Base-by-base conservation (phyloP, 768 basidiomycete genomes). In the Pleurotus citrinopileatus region DNA sequence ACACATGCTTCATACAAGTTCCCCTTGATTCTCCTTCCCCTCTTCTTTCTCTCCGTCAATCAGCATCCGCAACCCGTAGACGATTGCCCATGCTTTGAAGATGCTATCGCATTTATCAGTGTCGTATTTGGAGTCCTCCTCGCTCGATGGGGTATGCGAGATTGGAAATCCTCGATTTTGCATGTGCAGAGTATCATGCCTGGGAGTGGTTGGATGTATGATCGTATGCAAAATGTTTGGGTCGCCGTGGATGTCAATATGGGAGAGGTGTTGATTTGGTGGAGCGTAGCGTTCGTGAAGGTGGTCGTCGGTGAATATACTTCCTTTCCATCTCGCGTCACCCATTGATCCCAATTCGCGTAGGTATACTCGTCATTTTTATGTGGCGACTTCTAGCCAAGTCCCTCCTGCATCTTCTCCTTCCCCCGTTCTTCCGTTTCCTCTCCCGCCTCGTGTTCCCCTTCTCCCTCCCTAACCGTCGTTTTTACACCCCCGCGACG, bases 11-110 rank as follows among this genome's bases (percentile, higher is more conserved):
- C 73, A 15, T 75, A 73, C 71, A 70, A 73, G 74, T 83, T 87
- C n/a, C 87, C 88, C 5, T 63, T 80, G 32, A 77, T 79, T 8
- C 67, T 84, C 38, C 74, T 87, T 23, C 78, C 84, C 0, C 57
- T 89, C n/a, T 83, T 81, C 54, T 71, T 93, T 12, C 71, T 90
- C 3, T 70, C 89, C 17, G 86, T 95, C n/a, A 87, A 94, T 63
- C 84, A 90, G 57, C 93, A 95, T 63, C 94, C 95, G 0, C 89
- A 95, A 60, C 96, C 96, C 0, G 90, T 96, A 7, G 95, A 98
- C 54, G 93, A 96, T 62, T 98, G 96, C 60, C 96, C 96, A 2
- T 98, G 96, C 69, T 99, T 97, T 68, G 96, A 97, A 65, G 96
- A 98, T 63, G 92, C 95, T 2, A 95, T 98, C 47, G 94, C 96